Evolutionary conservation across 2,329 filamentous ascomycete genomes (phyloP).

Genomic region (Nothophaeocryptopus gaeumannii): DNA sequence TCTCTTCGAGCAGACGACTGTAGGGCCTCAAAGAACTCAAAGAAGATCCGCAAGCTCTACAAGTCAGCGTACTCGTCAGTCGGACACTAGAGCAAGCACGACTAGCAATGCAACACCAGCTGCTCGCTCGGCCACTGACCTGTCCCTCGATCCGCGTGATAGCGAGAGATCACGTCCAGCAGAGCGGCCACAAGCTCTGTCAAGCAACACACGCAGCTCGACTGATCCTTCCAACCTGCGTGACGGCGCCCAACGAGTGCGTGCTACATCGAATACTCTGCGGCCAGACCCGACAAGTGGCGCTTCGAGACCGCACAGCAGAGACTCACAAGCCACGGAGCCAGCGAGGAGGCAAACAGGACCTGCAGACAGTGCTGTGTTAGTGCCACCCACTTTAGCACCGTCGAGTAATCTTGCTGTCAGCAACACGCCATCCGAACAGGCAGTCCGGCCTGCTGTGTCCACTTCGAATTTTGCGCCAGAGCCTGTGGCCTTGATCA

Average conservation of each 20-base stretch:
- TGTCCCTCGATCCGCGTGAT: conserved; percentile 42
- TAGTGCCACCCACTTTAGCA: not conserved
- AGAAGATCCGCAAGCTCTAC: conserved; percentile 46
- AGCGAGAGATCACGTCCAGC: conserved; percentile 8
- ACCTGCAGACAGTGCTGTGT: not conserved
- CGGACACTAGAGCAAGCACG: conserved; percentile 43
- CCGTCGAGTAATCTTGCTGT: conserved; percentile 11
- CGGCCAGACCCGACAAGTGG: conserved; percentile 6
- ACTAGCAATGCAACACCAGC: conserved; percentile 44
- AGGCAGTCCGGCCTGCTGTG: conserved; percentile 20
- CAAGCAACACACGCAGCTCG: conserved; percentile 45
- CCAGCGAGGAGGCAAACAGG: conserved; percentile 5
- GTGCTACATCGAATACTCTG: conserved; percentile 17
- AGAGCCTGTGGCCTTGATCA: conserved; percentile 40
- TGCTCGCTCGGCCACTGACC: conserved; percentile 64
- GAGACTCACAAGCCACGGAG: conserved; percentile 10
- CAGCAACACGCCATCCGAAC: conserved; percentile 12
- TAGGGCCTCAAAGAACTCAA: conserved; percentile 31
- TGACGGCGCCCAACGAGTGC: conserved; percentile 17
- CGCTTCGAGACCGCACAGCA: conserved; percentile 1
- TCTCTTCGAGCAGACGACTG: conserved; percentile 42
- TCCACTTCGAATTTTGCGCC: conserved; percentile 31
- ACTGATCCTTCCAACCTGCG: conserved; percentile 37
- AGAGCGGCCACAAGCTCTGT: conserved; percentile 37
- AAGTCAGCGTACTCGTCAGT: conserved; percentile 29